These are phyloP conservation scores for Termitomyces sp. DNA, from an alignment of 768 basidiomycete genomes.

Conservation along the genomic window DNA sequence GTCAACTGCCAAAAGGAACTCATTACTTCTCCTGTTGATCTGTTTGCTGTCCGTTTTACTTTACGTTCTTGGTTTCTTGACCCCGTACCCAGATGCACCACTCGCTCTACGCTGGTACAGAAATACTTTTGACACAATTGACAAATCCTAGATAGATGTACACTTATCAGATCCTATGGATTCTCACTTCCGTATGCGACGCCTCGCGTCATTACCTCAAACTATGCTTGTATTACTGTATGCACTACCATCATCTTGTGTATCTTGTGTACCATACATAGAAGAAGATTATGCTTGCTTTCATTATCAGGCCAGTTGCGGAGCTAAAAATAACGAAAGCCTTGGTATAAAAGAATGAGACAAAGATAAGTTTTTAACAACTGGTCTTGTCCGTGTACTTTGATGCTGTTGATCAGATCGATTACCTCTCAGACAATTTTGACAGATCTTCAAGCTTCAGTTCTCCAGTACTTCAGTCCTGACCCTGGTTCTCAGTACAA, in stretches of 20 bases:
- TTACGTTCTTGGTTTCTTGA: background rate
- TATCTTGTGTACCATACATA: background rate
- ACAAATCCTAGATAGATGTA: background rate
- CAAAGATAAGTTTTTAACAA: no score
- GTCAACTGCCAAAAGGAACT: background rate
- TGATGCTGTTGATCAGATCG: no score
- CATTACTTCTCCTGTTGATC: background rate
- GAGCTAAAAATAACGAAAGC: no score
- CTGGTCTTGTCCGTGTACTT: no score
- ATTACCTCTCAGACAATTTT: no score
- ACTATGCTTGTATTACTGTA: background rate
- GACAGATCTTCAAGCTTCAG: no score
- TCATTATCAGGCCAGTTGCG: no score
- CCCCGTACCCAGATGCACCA: background rate
- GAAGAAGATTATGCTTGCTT: background rate
- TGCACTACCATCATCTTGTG: background rate
- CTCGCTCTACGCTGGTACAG: background rate
- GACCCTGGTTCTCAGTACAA: no score
- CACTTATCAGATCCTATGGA: background rate
- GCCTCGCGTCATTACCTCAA: conserved; percentile 1
- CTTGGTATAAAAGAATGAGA: no score
- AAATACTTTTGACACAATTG: background rate
- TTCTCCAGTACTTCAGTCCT: no score
- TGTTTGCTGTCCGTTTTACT: background rate
- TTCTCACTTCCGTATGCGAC: background rate